Percentiles rank a stretch among this genome's conserved stretches.
These are phyloP conservation scores for Lichtheimia ornata DNA, from an alignment of 371 early-diverging fungal genomes.

Conservation along the genomic window DNA sequence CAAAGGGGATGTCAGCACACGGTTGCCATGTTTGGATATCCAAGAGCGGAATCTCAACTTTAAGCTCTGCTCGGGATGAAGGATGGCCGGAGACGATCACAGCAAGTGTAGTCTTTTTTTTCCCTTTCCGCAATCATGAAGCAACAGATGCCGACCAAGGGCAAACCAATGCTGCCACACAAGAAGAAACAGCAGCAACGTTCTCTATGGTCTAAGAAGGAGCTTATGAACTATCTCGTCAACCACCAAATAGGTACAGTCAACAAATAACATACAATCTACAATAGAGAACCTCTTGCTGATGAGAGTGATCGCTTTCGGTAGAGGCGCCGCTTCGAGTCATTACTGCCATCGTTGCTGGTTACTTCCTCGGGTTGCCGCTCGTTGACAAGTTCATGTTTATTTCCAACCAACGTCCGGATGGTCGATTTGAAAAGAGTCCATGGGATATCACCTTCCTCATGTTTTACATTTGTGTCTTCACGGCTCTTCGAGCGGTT, in stretches of 20 bases:
- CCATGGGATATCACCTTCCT: conserved; percentile 58
- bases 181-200: conserved; percentile 6
- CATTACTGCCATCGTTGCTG: conserved; percentile 25
- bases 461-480: conserved; percentile 61
- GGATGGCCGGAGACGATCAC: no score
- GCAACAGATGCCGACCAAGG: neutral
- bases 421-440: conserved; percentile 56
- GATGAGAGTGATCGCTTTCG: no score
- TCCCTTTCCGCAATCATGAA: conserved; percentile 3
- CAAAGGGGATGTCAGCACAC: no score
- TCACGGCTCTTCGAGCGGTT: conserved; percentile 61
- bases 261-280: neutral
- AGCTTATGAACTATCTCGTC: conserved; percentile 29
- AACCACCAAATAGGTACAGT: conserved; percentile 40
- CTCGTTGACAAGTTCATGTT: conserved; percentile 48
- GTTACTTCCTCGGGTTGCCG: conserved; percentile 42
- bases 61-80: no score
- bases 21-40: no score
- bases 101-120: conserved; percentile 1
- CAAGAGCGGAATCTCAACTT: no score
- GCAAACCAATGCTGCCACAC: conserved; percentile 5
- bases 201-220: conserved; percentile 13
- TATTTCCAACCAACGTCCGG: conserved; percentile 39
- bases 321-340: conserved; percentile 37
- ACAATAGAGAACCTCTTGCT: neutral